Base-by-base conservation (phyloP, 129 eudicot genomes). In the Artemisia tridentata region DNA sequence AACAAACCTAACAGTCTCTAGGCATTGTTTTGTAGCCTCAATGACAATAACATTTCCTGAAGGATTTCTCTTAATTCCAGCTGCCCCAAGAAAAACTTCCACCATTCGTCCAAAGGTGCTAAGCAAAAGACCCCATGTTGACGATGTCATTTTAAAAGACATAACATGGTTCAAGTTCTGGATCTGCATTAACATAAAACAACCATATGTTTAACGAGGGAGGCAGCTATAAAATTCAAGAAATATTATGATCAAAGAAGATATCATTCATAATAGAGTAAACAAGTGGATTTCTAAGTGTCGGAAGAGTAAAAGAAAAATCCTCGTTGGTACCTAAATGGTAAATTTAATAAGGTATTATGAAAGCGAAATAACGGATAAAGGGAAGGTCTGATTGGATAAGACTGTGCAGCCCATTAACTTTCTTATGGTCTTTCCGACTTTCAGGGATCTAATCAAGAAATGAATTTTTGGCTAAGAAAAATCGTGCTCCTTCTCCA, bases 1-100 rank as follows among this genome's bases (percentile, higher is more conserved):
- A 78, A 60, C 80, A 72, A 65, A 92, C 98, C 99, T 83, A 69
- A 80, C 70, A 59, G 84, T 80, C 48, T 90, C 97, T 54, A 90
- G 75, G 74, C 91, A 90, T 29, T 85, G 81, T 51, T 69, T 83
- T 29, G 84, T 60, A 62, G 93, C 86, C 80, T 75, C 84, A 79
- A 75, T 47, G 49, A 70, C 78, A 29, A 75, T 11, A 75, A 50
- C 68, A 64, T 77, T 71, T 71, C 67, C 85, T 17, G 80, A 77
- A 11, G 56, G 34, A 10, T 68, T 20, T 29, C 73, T 68, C 58
- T 78, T 82, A n/a, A 18, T 74, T 72, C 78, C 75, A 72, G 64
- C 78, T 73, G 57, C 58, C 65, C 67, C 77, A 61, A 85, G 85
- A 57, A 92, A 74, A 54, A 59, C 27, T 63, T 82, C 81, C 62